A percentile compares a stretch with the other conserved stretches of the same genome.
Conservation (phyloP, 208 protist genomes). For the Trichomonas gallinae region DNA sequence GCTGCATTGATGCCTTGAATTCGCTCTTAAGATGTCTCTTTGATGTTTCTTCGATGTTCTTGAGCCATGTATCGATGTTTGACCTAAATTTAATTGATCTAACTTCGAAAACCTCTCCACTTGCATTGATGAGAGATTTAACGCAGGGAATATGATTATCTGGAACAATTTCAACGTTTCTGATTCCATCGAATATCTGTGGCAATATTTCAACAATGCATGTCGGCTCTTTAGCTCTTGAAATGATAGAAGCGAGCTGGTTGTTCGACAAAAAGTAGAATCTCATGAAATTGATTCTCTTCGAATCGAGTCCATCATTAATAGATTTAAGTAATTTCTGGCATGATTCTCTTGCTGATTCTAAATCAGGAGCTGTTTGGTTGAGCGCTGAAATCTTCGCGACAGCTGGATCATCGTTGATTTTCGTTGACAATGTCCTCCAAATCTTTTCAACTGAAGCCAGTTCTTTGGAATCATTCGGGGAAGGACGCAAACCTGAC, state of each 20-base stretch:
- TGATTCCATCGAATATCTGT: slow-evolving; percentile 44
- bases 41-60: slow-evolving; percentile 61
- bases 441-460: slow-evolving; percentile 41
- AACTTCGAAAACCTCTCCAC: slow-evolving; percentile 79
- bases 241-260: slow-evolving; percentile 87
- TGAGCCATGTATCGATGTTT: slow-evolving; percentile 83
- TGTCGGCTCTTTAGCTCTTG: slow-evolving; percentile 46
- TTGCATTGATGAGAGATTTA: slow-evolving; percentile 67
- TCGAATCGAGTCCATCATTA: slow-evolving; percentile 66
- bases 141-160: slow-evolving; percentile 15
- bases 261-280: slow-evolving; percentile 59
- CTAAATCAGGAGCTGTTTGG: not conserved
- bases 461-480: not conserved
- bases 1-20: not conserved
- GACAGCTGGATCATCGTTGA: not conserved
- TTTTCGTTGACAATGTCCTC: slow-evolving; percentile 33
- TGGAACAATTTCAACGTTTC: slow-evolving; percentile 22
- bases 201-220: slow-evolving; percentile 44
- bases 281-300: slow-evolving; percentile 44
- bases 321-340: slow-evolving; percentile 85
- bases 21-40: not conserved
- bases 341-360: slow-evolving; percentile 54
- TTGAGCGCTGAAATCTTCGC: not conserved
- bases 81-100: slow-evolving; percentile 66
- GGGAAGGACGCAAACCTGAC: not conserved